These are phyloP conservation scores for Cladosporium sp. DNA, from an alignment of 2,329 filamentous ascomycete genomes.

Conservation along the genomic window DNA sequence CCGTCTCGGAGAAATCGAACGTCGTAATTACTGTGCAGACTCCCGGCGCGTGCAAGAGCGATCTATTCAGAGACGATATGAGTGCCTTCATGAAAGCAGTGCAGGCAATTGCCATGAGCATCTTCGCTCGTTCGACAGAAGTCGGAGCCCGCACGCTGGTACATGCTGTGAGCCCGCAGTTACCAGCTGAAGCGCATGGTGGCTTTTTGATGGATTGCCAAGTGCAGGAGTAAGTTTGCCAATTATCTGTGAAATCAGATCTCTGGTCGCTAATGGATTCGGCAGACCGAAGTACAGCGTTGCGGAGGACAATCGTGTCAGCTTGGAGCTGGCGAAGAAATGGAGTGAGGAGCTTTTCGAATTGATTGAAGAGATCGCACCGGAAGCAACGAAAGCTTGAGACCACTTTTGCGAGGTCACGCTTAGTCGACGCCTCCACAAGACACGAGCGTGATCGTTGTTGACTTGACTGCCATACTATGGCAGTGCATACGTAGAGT, in stretches of 20 bases:
- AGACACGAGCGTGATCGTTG: too few relatives aligned
- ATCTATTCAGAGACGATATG: slow-evolving; percentile 23
- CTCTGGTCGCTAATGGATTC: not conserved
- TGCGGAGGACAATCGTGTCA: not conserved
- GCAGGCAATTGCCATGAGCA: not conserved
- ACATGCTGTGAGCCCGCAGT: slow-evolving; percentile 23
- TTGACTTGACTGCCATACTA: too few relatives aligned
- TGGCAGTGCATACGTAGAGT: not conserved
- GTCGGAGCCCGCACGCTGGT: slow-evolving; percentile 32
- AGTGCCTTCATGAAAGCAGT: not conserved
- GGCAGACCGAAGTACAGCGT: slow-evolving; percentile 4
- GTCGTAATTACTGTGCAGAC: slow-evolving; percentile 30
- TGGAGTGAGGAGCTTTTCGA: slow-evolving; percentile 31
- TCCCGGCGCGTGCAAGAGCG: slow-evolving; percentile 30
- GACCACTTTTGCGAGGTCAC: too few relatives aligned
- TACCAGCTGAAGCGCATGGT: slow-evolving; percentile 30
- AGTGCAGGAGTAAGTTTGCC: slow-evolving; percentile 16
- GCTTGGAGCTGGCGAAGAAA: slow-evolving; percentile 21
- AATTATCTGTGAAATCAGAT: slow-evolving; percentile 5
- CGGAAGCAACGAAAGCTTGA: not conserved
- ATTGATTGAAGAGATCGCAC: slow-evolving; percentile 25
- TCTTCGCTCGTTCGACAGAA: slow-evolving; percentile 28
- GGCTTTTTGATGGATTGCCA: slow-evolving; percentile 32
- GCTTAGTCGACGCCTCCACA: too few relatives aligned
- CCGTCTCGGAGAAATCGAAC: slow-evolving; percentile 19